Evolutionary conservation across 2,329 filamentous ascomycete species (phyloP), one percentile per base, ranked within the genome.

Genomic region (Fusarium austroafricanum): DNA sequence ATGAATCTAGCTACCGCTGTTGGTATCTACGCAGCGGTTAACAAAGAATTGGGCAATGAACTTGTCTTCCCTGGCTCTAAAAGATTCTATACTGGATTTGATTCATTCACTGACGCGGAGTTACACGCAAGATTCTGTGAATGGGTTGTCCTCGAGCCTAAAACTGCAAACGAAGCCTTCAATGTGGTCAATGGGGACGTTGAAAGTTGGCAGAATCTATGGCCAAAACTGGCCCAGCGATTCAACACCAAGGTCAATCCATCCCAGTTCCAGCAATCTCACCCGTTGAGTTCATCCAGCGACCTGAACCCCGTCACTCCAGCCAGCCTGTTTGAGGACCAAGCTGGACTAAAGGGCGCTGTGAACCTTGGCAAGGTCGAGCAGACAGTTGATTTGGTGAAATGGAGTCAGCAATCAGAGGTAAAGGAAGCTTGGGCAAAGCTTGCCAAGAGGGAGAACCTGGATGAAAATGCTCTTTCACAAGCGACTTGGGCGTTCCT

Each of bases 1-100:
- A 63, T 63, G 60, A 63, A 63, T 17, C 18, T 63, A n/a, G 43
- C 20, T 9, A 63, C 49, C 9, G 57, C 49, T 1, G 21, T 56
- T 6, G 60, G 57, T 3, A 45, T 63, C 10, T 63, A 56, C 15
- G 57, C 38, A 2, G 51, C 55, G 6, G 18, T 21, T 7, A 59
- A 45, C 15, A 47, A 59, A n/a, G 51, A 59, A 15, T 21, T 59
- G 12, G 55, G 51, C 11, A 11, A 59, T 6, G 42, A 56, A 4
- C 51, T 59, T 1, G 18, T 40, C 4, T 59, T 35, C 28, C 55
- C 55, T 23, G 55, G 55, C 1, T 45, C 51, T 0, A 40, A 37
- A 14, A 40, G 21, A 6, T 56, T 59, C 7, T 59, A 59, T 6
- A 47, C 17, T 5, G 42, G 55, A 1, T 59, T 59, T 12, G 55